A percentile compares a stretch with the other conserved stretches of the same genome.
Conservation (phyloP, 2,329 filamentous ascomycete species). For the Biscogniauxia sp. region DNA sequence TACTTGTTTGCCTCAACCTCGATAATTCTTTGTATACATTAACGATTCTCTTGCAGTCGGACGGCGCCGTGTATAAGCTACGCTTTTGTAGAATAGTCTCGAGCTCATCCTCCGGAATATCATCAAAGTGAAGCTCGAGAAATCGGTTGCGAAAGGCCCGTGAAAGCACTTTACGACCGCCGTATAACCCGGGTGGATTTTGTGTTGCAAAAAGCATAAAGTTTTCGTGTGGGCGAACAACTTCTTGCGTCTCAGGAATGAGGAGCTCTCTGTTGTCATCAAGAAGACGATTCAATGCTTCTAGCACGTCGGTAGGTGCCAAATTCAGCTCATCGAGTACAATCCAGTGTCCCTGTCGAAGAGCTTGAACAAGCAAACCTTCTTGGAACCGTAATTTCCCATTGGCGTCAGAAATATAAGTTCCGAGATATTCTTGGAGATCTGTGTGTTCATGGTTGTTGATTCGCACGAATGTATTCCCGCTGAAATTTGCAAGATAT, state of each 20-base stretch:
- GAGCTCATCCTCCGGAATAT: conserved; percentile 93
- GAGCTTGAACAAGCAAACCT: conserved; percentile 85
- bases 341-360: conserved; percentile 94
- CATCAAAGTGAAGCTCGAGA: conserved; percentile 94
- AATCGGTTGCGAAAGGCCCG: conserved; percentile 96
- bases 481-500: conserved; percentile 92
- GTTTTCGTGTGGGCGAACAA: conserved; percentile 86
- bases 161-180: conserved; percentile 88
- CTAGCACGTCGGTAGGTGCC: conserved; percentile 93
- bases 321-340: conserved; percentile 96
- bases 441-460: conserved; percentile 99
- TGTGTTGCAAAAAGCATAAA: conserved; percentile 99
- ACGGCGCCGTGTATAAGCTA: conserved; percentile 81
- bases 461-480: conserved; percentile 96
- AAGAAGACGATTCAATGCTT: conserved; percentile 90
- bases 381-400: conserved; percentile 90
- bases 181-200: conserved; percentile 93
- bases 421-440: conserved; percentile 94
- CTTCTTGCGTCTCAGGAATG: conserved; percentile 93
- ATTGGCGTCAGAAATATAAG: conserved; percentile 82
- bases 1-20: conserved; percentile 79
- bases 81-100: conserved; percentile 87
- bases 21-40: conserved; percentile 92
- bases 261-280: conserved; percentile 96
- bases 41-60: conserved; percentile 88